Evolutionary conservation across 192 early-diverging fungal genomes (phyloP), one percentile per base, ranked within the genome.

Genomic region (Linnemannia schmuckeri): DNA sequence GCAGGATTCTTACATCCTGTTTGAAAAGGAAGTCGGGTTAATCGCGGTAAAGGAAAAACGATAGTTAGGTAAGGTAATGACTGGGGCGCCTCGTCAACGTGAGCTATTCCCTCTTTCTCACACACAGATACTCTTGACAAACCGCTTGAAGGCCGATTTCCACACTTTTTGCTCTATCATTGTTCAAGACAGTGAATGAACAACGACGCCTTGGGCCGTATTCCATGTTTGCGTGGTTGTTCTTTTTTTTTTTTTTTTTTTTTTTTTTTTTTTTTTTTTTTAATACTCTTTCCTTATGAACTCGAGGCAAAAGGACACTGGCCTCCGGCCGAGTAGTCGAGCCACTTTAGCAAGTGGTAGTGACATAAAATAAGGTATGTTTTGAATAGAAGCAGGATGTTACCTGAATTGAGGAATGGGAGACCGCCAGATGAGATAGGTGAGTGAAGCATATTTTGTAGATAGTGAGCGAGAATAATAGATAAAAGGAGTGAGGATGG

Each of bases 381-480:
- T 37, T 46, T 3, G 44, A 46, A 71, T 18, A n/a, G 40, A n/a
- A 20, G 30, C 20, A 9, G 2, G 35, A 18, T 10, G n/a, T 73
- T 80, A 80, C 78, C 78, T 80, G 78, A 80, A 27, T 37, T 37
- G 17, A 52, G 71, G 6, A 54, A n/a, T 22, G 47, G 54, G 3
- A 72, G 78, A 15, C 54, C 68, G 38, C 71, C 66, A 13, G 78
- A 47, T 24, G 78, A 24, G 54, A 80, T 66, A 38, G 78, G 78
- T 22, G 72, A 80, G 41, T 80, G 78, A 72, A 80, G 71, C 78
- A 80, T 79, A 13, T 10, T 80, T 22, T 27, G 22, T 54, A 30
- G 35, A 24, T 49, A 52, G 44, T 12, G 54, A 20, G 52, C 20
- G 57, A 27, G 57, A n/a, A 12, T 66, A 9, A 30, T 33, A 30